Conservation (phyloP, 768 basidiomycete species). For the Kwoniella mangroviensis region DNA sequence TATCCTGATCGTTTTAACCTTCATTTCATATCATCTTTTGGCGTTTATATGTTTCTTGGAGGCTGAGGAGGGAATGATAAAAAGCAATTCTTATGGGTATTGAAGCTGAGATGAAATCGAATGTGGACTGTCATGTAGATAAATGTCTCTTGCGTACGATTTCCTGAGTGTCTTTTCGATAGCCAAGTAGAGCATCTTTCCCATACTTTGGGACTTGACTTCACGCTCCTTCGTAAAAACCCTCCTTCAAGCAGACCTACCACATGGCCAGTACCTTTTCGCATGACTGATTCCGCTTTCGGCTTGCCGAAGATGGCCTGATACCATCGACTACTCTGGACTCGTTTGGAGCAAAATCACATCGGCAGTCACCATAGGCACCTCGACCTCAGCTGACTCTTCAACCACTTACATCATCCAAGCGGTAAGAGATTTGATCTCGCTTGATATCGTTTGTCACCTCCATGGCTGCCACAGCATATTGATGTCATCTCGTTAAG, state of each 20-base stretch:
- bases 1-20: background rate
- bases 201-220: too few relatives aligned
- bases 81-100: background rate
- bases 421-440: background rate
- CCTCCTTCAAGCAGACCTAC: too few relatives aligned
- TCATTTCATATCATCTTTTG: background rate
- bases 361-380: slow-evolving; percentile 2
- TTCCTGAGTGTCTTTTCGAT: background rate
- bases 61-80: background rate
- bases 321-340: background rate
- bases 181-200: background rate
- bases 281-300: too few relatives aligned
- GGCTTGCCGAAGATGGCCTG: background rate
- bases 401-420: slow-evolving; percentile 8
- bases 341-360: background rate
- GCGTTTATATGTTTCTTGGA: background rate
- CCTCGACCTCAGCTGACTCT: background rate
- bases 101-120: background rate
- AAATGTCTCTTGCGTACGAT: background rate
- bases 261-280: too few relatives aligned
- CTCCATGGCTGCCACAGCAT: background rate
- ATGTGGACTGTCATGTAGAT: background rate
- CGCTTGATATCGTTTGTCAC: background rate
- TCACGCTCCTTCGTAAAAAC: too few relatives aligned
- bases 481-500: slow-evolving; percentile 16